Percentiles rank a stretch among this genome's conserved stretches.
Conservation (phyloP, 2,329 filamentous ascomycete genomes). For the Arachnopeziza araneosa region DNA sequence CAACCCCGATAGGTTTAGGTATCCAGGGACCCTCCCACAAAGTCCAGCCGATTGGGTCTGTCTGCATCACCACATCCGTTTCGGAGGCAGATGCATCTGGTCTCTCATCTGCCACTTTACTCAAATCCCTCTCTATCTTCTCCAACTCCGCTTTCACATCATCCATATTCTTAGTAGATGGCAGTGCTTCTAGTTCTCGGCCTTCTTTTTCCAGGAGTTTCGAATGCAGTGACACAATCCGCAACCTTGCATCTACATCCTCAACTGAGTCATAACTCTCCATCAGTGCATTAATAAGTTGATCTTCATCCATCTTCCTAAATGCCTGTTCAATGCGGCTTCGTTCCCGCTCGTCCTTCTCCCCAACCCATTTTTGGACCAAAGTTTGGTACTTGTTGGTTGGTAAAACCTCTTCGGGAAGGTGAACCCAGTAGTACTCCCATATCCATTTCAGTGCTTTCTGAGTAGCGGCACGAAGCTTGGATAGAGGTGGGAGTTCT, state of each 20-base stretch:
- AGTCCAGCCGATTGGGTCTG: conserved; percentile 38
- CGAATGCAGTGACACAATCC: conserved; percentile 36
- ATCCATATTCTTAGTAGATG: conserved; percentile 8
- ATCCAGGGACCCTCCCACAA: conserved; percentile 48
- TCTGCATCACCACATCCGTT: conserved; percentile 8
- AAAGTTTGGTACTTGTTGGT: conserved; percentile 21
- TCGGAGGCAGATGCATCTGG: not conserved
- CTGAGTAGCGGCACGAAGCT: conserved; percentile 63
- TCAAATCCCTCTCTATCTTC: conserved; percentile 19
- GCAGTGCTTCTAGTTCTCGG: not conserved
- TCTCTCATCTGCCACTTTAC: conserved; percentile 10
- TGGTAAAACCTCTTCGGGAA: conserved; percentile 28
- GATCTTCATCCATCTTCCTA: conserved; percentile 14
- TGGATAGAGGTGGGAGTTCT: conserved; percentile 69
- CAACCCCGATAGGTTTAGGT: conserved; percentile 52
- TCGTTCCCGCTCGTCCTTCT: conserved; percentile 21
- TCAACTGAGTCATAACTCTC: conserved; percentile 15
- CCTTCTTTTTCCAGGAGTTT: conserved; percentile 31
- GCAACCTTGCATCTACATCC: conserved; percentile 17
- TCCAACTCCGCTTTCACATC: conserved; percentile 19
- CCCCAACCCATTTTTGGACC: conserved; percentile 16
- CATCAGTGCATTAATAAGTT: conserved; percentile 2
- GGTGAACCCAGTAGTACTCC: conserved; percentile 73
- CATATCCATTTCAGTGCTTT: conserved; percentile 81
- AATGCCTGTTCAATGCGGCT: conserved; percentile 12